Percentiles rank a stretch among this genome's conserved stretches.
These are phyloP conservation scores for Aleurites moluccanus DNA, from an alignment of 441 rosid genomes.

Conservation along the genomic window DNA sequence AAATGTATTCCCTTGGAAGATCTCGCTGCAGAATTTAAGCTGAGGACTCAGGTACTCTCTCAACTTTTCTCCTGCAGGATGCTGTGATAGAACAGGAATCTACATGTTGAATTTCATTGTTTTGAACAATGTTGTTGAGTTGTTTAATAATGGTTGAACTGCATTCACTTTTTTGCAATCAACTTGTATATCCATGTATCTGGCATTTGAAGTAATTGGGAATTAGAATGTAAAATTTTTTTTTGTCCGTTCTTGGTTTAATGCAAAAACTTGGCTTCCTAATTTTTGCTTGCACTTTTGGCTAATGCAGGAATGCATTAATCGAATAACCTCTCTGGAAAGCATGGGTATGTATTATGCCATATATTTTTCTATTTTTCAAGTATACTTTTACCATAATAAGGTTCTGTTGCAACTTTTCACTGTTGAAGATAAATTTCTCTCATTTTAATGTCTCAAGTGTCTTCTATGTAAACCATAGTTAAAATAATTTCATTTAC, in stretches of 20 bases:
- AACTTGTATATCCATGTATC: neutral
- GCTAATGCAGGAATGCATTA: constrained; percentile 81
- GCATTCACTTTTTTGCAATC: neutral
- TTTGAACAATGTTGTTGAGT: constrained; percentile 7
- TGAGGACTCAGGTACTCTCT: constrained; percentile 73
- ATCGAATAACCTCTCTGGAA: constrained; percentile 80
- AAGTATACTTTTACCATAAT: no score
- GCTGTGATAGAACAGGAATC: neutral
- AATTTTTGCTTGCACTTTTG: constrained; percentile 20
- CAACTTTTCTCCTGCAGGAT: neutral
- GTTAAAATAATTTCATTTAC: constrained; percentile 1
- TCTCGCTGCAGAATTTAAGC: constrained; percentile 90
- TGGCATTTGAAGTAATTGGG: neutral
- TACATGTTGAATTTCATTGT: neutral
- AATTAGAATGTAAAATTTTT: neutral
- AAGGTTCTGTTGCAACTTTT: neutral
- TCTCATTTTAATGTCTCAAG: constrained; percentile 7
- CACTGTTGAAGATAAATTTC: neutral
- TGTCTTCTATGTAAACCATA: neutral
- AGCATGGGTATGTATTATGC: constrained; percentile 61
- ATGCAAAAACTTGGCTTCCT: constrained; percentile 12
- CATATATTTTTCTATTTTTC: constrained; percentile 2
- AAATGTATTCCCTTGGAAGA: constrained; percentile 96
- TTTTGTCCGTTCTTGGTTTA: neutral
- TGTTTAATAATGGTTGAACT: neutral